Evolutionary conservation across 495 filamentous ascomycete genomes (phyloP).

Genomic region (Neurospora cerealis): DNA sequence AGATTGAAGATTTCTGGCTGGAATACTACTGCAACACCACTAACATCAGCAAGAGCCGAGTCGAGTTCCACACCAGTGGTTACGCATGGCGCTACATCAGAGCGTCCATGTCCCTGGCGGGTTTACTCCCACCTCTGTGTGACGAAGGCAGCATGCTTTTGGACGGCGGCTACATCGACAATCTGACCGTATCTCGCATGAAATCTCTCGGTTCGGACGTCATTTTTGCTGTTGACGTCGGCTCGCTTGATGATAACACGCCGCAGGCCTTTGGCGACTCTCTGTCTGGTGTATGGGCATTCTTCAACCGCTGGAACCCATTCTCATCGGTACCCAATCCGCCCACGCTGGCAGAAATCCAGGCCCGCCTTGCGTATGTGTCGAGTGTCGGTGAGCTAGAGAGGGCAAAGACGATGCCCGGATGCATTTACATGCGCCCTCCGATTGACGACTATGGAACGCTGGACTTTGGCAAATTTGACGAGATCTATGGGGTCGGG

Average conservation of each 20-base stretch:
- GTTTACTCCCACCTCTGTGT: conserved; percentile 84
- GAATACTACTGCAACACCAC: conserved; percentile 99
- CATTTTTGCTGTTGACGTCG: conserved; percentile 94
- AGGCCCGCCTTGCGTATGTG: conserved; percentile 89
- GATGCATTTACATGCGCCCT: conserved; percentile 90
- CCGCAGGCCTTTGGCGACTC: conserved; percentile 89
- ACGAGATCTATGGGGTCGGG: conserved; percentile 87
- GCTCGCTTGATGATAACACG: conserved; percentile 77
- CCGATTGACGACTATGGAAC: conserved; percentile 91
- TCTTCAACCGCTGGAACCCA: conserved; percentile 93
- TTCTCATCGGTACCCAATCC: conserved; percentile 81
- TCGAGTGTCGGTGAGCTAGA: conserved; percentile 88
- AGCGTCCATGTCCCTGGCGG: conserved; percentile 92
- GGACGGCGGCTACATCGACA: conserved; percentile 95
- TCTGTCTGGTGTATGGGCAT: conserved; percentile 90
- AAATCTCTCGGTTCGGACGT: conserved; percentile 85
- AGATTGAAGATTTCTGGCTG: conserved; percentile 98
- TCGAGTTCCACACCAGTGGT: conserved; percentile 85
- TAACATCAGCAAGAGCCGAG: conserved; percentile 83
- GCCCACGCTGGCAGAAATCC: conserved; percentile 91
- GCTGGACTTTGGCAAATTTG: conserved; percentile 92
- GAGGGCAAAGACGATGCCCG: conserved; percentile 75
- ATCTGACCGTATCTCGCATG: conserved; percentile 95
- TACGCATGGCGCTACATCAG: conserved; percentile 96
- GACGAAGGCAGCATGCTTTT: conserved; percentile 94